Conservation (phyloP, 164 flowering plant genomes). For the Houttuynia cordata region DNA sequence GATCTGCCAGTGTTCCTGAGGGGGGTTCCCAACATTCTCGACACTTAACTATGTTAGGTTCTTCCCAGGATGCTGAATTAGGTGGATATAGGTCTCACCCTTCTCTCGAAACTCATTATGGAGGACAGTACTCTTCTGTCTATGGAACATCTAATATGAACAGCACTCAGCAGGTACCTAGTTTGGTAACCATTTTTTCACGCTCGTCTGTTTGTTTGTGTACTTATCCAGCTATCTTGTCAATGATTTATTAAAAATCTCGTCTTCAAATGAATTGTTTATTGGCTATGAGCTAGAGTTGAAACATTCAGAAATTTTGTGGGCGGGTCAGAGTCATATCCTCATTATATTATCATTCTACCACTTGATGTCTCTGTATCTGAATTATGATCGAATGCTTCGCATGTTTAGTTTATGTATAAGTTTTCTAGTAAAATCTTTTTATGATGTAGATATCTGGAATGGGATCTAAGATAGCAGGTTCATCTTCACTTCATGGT, state of each 20-base stretch:
- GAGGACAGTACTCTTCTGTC: conserved; percentile 62
- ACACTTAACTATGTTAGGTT: conserved; percentile 42
- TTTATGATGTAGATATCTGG: conserved; percentile 28
- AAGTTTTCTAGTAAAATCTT: background rate
- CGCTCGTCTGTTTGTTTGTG: background rate
- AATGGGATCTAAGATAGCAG: conserved; percentile 42
- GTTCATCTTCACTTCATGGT: conserved; percentile 47
- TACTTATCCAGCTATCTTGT: no score
- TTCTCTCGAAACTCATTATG: conserved; percentile 48
- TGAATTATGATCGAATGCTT: background rate
- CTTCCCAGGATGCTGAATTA: conserved; percentile 52
- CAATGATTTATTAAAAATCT: no score
- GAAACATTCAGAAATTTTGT: background rate
- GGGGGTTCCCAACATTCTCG: conserved; percentile 39
- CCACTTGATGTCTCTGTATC: no score
- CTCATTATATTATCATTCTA: no score
- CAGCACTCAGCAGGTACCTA: conserved; percentile 45
- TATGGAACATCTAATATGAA: conserved; percentile 54
- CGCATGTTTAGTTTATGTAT: background rate
- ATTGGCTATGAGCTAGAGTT: background rate
- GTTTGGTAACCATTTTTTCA: background rate
- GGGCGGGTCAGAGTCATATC: no score
- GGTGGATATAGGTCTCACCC: conserved; percentile 53
- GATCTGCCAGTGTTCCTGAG: conserved; percentile 42
- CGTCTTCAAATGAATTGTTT: background rate